Evolutionary conservation across 768 basidiomycete species (phyloP).

Genomic region (Tephrocybe sp.): DNA sequence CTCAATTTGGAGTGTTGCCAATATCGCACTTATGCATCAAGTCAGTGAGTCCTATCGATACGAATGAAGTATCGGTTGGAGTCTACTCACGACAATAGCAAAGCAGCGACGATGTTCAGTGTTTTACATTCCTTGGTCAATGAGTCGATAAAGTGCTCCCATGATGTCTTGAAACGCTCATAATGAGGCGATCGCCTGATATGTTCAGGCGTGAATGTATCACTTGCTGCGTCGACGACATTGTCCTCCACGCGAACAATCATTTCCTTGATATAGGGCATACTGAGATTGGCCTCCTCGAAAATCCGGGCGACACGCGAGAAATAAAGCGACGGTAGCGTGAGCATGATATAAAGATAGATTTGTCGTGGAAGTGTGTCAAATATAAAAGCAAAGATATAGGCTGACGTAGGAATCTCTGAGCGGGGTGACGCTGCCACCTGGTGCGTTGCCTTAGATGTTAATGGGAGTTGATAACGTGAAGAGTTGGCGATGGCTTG

Average conservation of each 20-base stretch:
- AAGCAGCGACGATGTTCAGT: conserved; percentile 67
- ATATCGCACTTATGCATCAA: conserved; percentile 47
- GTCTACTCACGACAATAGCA: conserved; percentile 41
- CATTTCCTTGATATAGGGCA: conserved; percentile 52
- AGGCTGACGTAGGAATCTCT: not conserved
- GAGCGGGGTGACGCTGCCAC: not conserved
- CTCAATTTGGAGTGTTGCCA: conserved; percentile 62
- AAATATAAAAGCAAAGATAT: conserved; percentile 16
- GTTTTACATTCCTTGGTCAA: conserved; percentile 73
- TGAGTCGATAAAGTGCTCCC: conserved; percentile 71
- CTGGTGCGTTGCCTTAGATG: not conserved
- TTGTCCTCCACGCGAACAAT: conserved; percentile 23
- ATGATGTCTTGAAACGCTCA: conserved; percentile 38
- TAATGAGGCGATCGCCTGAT: conserved; percentile 20
- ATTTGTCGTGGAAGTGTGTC: conserved; percentile 24
- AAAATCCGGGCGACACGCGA: conserved; percentile 63
- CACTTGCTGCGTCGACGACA: no score
- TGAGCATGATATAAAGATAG: conserved; percentile 42
- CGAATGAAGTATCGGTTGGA: not conserved
- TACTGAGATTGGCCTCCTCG: conserved; percentile 58
- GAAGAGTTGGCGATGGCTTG: conserved; percentile 1
- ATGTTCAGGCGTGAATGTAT: no score
- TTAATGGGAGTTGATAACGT: not conserved
- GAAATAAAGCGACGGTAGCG: conserved; percentile 63
- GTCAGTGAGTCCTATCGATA: no score